These are phyloP conservation scores for Ceratocystis diversiconidia DNA, from an alignment of 2,329 filamentous ascomycete species.

Conservation along the genomic window DNA sequence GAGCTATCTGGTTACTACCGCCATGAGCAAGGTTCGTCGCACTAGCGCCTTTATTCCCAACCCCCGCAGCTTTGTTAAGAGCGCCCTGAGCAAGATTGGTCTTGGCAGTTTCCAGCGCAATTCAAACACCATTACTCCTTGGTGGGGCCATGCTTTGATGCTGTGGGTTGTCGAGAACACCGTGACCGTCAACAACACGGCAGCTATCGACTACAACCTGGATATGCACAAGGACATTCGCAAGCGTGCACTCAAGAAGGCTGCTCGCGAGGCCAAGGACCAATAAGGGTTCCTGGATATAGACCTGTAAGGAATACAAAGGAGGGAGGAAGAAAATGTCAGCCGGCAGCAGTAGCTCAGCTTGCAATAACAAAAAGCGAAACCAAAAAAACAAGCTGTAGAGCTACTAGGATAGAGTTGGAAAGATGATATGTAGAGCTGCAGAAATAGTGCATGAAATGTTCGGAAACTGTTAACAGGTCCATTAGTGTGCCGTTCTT, in stretches of 20 bases:
- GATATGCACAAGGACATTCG: slow-evolving; percentile 74
- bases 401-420: neutral
- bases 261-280: slow-evolving; percentile 68
- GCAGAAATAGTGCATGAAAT: too few relatives aligned
- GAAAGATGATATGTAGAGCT: too few relatives aligned
- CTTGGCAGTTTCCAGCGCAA: slow-evolving; percentile 59
- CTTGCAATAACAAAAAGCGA: neutral
- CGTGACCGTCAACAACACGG: slow-evolving; percentile 34
- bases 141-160: slow-evolving; percentile 83
- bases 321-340: neutral
- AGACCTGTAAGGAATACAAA: neutral
- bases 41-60: slow-evolving; percentile 65
- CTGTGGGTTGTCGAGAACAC: slow-evolving; percentile 62
- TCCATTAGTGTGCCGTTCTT: neutral
- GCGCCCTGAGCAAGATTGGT: slow-evolving; percentile 68
- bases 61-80: slow-evolving; percentile 66
- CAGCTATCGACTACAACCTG: slow-evolving; percentile 38
- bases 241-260: slow-evolving; percentile 68
- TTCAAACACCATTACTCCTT: slow-evolving; percentile 76
- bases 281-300: slow-evolving; percentile 4
- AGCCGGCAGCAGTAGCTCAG: neutral
- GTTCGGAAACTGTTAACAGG: too few relatives aligned
- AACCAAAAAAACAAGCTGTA: neutral
- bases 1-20: slow-evolving; percentile 83
- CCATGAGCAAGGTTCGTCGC: slow-evolving; percentile 91